A percentile compares a stretch with the other conserved stretches of the same genome.
Conservation (phyloP, 2,329 filamentous ascomycete species). For the Cytospora leucostoma region DNA sequence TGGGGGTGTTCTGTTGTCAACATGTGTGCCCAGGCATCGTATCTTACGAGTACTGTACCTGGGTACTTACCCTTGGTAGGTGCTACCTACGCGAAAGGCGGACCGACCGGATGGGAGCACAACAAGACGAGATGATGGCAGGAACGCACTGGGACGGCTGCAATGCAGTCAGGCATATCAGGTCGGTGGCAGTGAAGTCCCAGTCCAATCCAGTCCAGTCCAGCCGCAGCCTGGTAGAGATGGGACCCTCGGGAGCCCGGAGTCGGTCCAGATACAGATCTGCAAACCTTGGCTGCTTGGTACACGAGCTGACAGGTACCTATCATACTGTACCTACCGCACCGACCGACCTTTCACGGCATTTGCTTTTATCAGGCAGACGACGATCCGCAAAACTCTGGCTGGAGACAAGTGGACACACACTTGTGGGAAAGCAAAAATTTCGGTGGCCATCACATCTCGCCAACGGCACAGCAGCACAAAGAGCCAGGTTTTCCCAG, state of each 20-base stretch:
- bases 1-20: conserved; percentile 5
- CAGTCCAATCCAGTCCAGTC: too few species aligned
- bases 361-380: conserved; percentile 17
- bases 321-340: too few species aligned
- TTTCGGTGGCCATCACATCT: neutral
- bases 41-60: conserved; percentile 6
- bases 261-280: too few species aligned
- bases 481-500: conserved; percentile 14
- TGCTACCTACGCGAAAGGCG: neutral
- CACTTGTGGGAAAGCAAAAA: conserved; percentile 4
- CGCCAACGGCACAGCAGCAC: conserved; percentile 19
- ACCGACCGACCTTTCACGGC: too few species aligned
- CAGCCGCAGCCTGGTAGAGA: too few species aligned
- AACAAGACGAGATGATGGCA: neutral
- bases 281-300: too few species aligned
- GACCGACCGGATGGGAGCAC: neutral
- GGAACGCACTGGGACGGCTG: neutral
- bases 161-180: neutral
- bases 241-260: too few species aligned
- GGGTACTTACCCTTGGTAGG: neutral
- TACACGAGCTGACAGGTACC: too few species aligned
- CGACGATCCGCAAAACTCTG: conserved; percentile 20
- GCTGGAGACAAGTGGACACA: conserved; percentile 19
- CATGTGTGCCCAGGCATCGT: conserved; percentile 4
- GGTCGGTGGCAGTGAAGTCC: too few species aligned